Evolutionary conservation across 495 filamentous ascomycete genomes (phyloP), one percentile per base, ranked within the genome.

Genomic region (Opeltia flavorubescens): DNA sequence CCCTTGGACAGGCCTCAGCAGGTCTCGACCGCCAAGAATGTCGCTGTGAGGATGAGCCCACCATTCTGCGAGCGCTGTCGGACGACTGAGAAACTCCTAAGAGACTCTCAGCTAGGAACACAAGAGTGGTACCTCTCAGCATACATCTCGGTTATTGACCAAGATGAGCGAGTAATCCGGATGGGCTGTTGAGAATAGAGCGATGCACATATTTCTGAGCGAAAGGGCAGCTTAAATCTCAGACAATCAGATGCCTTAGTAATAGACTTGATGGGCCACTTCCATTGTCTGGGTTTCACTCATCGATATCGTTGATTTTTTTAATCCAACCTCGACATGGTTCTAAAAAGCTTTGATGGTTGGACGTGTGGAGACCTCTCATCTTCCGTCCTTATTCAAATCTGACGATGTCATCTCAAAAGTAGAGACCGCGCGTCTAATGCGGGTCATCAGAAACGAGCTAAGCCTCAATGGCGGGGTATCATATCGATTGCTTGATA

Each of bases 131-230:
- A 43, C 27, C 33, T 33, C 8, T 40, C 20, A 36, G 49, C 62
- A 53, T 67, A 81, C 89, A 78, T 99, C 91, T 58, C 91, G 76
- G 60, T 99, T 99, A 66, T 87, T 81, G 60, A 95, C 70, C 42
- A 94, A 69, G 55, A 99, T 87, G 43, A 96, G 69, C 11, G 88
- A 76, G 65, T 95, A 99, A 43, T 76, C 66, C 7, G 93, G 93
- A 61, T 99, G 91, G 27, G 84, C 76, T 3, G 89, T 95, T 30
- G 93, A 88, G 38, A 94, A 60, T 25, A 96, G 69, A 38, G 82
- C 83, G 63, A 98, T 96, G 62, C 93, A 98, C 91, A 96, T 98
- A 23, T 28, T 72, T 26, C 26, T 13, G 24, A 17, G 17, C n/a
- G 28, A 29, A 18, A 41, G 18, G 0, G 33, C 20, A 47, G 24